Percentiles rank a stretch among this genome's conserved stretches.
These are phyloP conservation scores for Pleurotus cornucopiae DNA, from an alignment of 768 basidiomycete genomes.

Conservation along the genomic window DNA sequence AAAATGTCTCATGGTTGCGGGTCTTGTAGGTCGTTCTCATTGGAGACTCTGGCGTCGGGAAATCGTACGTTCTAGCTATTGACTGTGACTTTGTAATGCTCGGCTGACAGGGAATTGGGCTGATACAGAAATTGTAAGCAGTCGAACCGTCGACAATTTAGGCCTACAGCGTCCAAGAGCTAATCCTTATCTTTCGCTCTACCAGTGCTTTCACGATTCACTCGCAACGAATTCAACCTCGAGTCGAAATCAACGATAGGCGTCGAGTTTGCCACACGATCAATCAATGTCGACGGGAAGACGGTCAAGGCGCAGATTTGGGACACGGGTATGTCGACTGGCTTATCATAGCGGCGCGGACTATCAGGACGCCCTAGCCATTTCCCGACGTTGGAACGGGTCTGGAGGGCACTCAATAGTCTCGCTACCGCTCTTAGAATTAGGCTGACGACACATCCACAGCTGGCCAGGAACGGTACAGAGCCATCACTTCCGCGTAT, in stretches of 20 bases:
- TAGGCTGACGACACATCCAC: neutral
- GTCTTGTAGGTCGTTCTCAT: conserved; percentile 85
- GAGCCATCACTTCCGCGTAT: conserved; percentile 95
- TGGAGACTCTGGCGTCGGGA: conserved; percentile 98
- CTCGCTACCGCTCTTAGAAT: neutral
- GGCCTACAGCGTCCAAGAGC: conserved; percentile 8
- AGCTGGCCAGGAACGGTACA: conserved; percentile 97
- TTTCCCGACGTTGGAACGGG: neutral
- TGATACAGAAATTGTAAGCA: conserved; percentile 58
- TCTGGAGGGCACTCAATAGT: neutral
- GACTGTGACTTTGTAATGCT: neutral
- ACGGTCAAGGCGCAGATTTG: conserved; percentile 98
- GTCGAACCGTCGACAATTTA: neutral
- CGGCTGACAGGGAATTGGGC: conserved; percentile 9
- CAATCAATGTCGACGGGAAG: conserved; percentile 94
- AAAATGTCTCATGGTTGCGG: conserved; percentile 7
- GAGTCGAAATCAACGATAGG: conserved; percentile 99
- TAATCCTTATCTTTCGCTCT: conserved; percentile 9
- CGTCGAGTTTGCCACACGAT: conserved; percentile 97
- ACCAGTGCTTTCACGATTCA: conserved; percentile 98
- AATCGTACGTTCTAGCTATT: conserved; percentile 60
- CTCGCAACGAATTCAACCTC: conserved; percentile 98
- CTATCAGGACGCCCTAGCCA: no score
- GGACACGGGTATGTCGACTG: conserved; percentile 79
- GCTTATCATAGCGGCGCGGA: no score